These are phyloP conservation scores for Neurospora tetrasperma DNA, from an alignment of 495 filamentous ascomycete genomes.

Conservation along the genomic window DNA sequence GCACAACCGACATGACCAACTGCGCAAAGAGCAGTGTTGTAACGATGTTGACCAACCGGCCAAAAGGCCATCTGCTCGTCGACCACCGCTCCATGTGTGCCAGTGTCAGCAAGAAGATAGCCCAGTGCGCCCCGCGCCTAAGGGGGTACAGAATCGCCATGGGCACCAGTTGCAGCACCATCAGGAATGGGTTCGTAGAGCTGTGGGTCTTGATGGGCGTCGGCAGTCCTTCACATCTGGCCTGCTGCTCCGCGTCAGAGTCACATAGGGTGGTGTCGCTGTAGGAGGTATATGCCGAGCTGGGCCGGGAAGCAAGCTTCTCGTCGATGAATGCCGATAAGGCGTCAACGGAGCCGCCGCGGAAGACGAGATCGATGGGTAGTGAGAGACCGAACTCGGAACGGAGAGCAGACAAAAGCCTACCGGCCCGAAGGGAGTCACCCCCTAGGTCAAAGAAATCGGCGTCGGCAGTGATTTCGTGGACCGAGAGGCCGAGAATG, in stretches of 20 bases:
- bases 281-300: constrained; percentile 13
- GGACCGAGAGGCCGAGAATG: constrained; percentile 14
- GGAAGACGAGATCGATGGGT: constrained; percentile 32
- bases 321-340: constrained; percentile 20
- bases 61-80: constrained; percentile 16
- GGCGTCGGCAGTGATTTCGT: constrained; percentile 18
- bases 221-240: not conserved
- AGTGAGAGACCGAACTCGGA: constrained; percentile 26
- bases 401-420: constrained; percentile 29
- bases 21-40: constrained; percentile 23
- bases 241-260: not conserved
- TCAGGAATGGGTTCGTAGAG: constrained; percentile 27
- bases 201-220: constrained; percentile 21
- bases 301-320: constrained; percentile 9
- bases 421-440: constrained; percentile 34
- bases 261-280: not conserved
- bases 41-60: constrained; percentile 27
- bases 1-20: constrained; percentile 14
- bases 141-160: constrained; percentile 26
- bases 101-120: constrained; percentile 26
- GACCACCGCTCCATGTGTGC: constrained; percentile 15
- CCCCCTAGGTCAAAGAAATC: constrained; percentile 38
- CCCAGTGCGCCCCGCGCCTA: constrained; percentile 31
- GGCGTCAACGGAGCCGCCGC: constrained; percentile 20
- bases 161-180: constrained; percentile 31